Evolutionary conservation across 257 asterid species (phyloP).

Genomic region (Cruciata laevipes): DNA sequence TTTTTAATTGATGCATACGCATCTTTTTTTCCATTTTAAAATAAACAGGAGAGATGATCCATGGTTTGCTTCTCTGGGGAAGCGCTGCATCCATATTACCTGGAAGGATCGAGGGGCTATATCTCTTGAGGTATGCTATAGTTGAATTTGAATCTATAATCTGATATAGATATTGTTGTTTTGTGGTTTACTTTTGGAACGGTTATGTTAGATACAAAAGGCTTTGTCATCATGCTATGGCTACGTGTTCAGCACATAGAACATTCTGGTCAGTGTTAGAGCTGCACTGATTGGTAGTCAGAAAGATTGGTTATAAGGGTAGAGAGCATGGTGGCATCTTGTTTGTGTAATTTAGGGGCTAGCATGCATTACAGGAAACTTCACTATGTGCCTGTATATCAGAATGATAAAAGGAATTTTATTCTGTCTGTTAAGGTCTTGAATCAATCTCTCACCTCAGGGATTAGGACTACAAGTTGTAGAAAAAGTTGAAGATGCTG

Average conservation of each 20-base stretch:
- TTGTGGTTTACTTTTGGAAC: conserved; percentile 1
- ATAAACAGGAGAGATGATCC: conserved; percentile 66
- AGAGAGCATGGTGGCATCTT: neutral
- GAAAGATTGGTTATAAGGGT: neutral
- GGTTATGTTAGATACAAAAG: conserved; percentile 1
- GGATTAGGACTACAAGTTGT: conserved; percentile 84
- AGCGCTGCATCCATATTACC: conserved; percentile 85
- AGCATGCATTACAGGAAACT: neutral
- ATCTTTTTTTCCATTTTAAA: conserved; percentile 13
- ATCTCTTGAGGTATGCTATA: conserved; percentile 70
- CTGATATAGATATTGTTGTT: neutral
- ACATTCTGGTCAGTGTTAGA: neutral
- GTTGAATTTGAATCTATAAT: neutral
- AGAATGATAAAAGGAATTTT: neutral
- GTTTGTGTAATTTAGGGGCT: neutral
- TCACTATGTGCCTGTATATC: neutral
- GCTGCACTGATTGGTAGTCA: neutral
- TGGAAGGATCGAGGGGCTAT: conserved; percentile 93
- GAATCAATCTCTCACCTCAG: conserved; percentile 32
- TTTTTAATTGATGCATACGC: neutral
- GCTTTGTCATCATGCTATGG: neutral
- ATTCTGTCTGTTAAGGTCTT: neutral
- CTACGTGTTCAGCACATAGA: neutral
- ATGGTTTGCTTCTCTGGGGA: conserved; percentile 84
- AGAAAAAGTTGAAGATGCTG: conserved; percentile 68